Evolutionary conservation across 2,329 filamentous ascomycete species (phyloP), one percentile per base, ranked within the genome.

Genomic region (Ophiostoma perfectum): DNA sequence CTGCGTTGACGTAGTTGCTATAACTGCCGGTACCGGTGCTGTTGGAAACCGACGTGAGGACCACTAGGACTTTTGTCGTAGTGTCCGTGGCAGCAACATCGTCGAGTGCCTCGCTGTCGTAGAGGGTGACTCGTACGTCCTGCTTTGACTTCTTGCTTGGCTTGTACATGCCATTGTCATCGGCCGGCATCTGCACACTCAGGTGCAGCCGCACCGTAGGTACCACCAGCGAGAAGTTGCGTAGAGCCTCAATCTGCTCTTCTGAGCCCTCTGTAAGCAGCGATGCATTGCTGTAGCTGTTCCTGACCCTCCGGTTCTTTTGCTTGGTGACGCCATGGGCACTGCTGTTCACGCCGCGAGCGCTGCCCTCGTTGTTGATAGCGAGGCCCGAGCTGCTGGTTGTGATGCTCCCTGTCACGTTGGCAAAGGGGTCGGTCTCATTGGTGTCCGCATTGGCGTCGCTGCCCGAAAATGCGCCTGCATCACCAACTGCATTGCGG

Each of bases 21-120:
- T 6, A 36, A 41, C 62, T 63, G 63, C 66, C 55, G 58, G 67
- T 70, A 68, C 72, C 72, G 42, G 75, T 73, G 62, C 77, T 77
- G 58, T 76, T 38, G 36, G 52, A 64, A 45, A 44, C 52, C 2
- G 41, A 14, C 5, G 49, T 63, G 49, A 82, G 71, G 41, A 73
- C 73, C 14, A 82, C 70, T 6, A 81, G 74, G 5, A 81, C 79
- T 7, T 77, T 71, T 9, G 72, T 70, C 12, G 68, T 70, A 5
- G 58, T 49, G 63, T 69, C 73, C 69, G 14, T 74, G 71, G 71
- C 68, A 44, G 70, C 70, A 62, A 66, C 67, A 44, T 72, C 64
- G 65, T 71, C 66, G 58, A 45, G 55, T 70, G 71, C 64, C 67
- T 68, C 55, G n/a, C 69, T 62, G 67, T 66, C 64, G 42, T 66